Evolutionary conservation across 2,329 filamentous ascomycete genomes (phyloP).

Genomic region (Paracoccidioides brasiliensis): DNA sequence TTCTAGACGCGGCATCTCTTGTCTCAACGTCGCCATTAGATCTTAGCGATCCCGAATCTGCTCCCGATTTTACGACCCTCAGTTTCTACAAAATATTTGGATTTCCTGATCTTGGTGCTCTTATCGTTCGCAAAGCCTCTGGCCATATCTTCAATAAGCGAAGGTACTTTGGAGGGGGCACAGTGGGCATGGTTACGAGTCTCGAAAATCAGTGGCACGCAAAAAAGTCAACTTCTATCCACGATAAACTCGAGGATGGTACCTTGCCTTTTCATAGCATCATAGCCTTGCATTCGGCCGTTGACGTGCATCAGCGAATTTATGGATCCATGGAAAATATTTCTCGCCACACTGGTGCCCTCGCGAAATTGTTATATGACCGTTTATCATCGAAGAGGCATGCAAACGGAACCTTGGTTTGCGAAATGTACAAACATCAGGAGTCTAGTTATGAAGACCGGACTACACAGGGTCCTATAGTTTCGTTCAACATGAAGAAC

Average conservation of each 20-base stretch:
- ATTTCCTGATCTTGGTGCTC: slow-evolving; percentile 76
- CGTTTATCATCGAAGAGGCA: slow-evolving; percentile 52
- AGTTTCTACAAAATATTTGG: slow-evolving; percentile 98
- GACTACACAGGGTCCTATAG: slow-evolving; percentile 52
- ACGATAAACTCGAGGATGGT: slow-evolving; percentile 79
- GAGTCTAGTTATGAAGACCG: slow-evolving; percentile 31
- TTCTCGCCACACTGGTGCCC: slow-evolving; percentile 54
- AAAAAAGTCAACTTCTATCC: slow-evolving; percentile 55
- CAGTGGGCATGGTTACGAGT: slow-evolving; percentile 76
- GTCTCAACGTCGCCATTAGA: slow-evolving; percentile 66
- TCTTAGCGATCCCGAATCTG: slow-evolving; percentile 45
- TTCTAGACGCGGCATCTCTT: slow-evolving; percentile 74
- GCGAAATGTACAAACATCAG: slow-evolving; percentile 47
- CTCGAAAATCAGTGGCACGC: slow-evolving; percentile 73
- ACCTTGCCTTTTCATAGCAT: slow-evolving; percentile 86
- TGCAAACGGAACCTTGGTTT: slow-evolving; percentile 52
- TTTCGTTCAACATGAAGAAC: slow-evolving; percentile 72
- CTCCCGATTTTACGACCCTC: slow-evolving; percentile 74
- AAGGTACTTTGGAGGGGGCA: slow-evolving; percentile 86
- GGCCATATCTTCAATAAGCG: slow-evolving; percentile 51
- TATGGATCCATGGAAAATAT: slow-evolving; percentile 60
- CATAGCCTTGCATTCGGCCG: slow-evolving; percentile 62
- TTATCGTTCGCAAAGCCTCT: slow-evolving; percentile 66
- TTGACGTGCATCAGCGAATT: slow-evolving; percentile 54
- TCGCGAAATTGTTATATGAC: slow-evolving; percentile 47